Evolutionary conservation across 768 basidiomycete species (phyloP).

Genomic region (Strobilomyces echinocephalus): DNA sequence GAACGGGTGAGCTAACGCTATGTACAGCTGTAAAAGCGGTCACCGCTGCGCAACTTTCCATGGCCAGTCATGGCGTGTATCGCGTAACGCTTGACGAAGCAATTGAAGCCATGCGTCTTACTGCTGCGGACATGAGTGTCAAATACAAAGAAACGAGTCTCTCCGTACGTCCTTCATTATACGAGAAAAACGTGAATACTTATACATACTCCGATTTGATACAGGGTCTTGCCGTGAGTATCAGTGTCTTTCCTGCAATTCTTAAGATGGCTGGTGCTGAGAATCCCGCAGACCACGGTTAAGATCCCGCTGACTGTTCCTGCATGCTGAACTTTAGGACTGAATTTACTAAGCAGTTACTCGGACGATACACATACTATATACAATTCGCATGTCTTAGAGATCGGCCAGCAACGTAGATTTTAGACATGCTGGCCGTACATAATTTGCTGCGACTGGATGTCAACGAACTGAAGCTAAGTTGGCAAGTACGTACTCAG

Average conservation of each 20-base stretch:
- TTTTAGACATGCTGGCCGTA: too few species aligned
- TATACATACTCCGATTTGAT: neutral
- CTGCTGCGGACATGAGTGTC: slow-evolving; percentile 90
- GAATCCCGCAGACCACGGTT: slow-evolving; percentile 53
- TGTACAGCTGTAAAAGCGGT: slow-evolving; percentile 80
- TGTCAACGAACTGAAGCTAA: too few species aligned
- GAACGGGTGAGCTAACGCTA: slow-evolving; percentile 2
- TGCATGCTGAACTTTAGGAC: slow-evolving; percentile 51
- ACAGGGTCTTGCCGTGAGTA: slow-evolving; percentile 57
- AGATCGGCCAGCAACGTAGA: slow-evolving; percentile 1
- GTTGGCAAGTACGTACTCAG: too few species aligned
- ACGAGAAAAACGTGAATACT: neutral
- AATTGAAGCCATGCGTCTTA: slow-evolving; percentile 91
- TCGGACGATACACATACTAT: too few species aligned
- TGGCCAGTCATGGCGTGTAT: slow-evolving; percentile 86
- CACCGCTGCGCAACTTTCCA: slow-evolving; percentile 90
- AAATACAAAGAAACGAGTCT: slow-evolving; percentile 96
- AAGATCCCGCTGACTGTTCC: slow-evolving; percentile 83
- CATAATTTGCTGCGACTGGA: neutral
- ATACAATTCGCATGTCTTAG: neutral
- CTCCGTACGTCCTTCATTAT: slow-evolving; percentile 49
- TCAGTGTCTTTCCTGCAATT: neutral
- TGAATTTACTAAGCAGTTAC: too few species aligned
- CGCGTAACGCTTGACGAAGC: slow-evolving; percentile 90
- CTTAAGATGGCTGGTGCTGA: slow-evolving; percentile 5